Percentiles rank a stretch among this genome's conserved stretches.
Conservation (phyloP, 2,329 filamentous ascomycete genomes). For the Talaromyces pinophilus region DNA sequence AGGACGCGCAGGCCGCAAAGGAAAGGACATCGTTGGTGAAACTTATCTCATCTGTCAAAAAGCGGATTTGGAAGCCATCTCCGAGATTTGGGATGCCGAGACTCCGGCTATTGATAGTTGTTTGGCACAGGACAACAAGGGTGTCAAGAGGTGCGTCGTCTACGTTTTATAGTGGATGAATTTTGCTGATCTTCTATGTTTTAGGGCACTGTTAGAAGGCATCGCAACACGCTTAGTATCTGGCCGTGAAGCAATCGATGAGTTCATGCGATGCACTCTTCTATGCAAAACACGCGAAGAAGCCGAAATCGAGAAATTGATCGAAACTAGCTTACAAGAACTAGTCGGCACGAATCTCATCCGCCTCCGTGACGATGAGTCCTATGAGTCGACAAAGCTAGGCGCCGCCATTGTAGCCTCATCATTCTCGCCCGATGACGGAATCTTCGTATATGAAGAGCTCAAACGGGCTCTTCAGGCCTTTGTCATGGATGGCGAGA, state of each 20-base stretch:
- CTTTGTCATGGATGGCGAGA: constrained; percentile 78
- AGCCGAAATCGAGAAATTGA: constrained; percentile 54
- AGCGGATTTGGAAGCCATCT: constrained; percentile 67
- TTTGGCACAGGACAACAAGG: constrained; percentile 65
- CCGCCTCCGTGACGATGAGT: constrained; percentile 50
- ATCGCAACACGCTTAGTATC: constrained; percentile 69
- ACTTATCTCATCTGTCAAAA: constrained; percentile 74
- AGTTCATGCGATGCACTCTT: constrained; percentile 69
- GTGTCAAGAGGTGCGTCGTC: constrained; percentile 62
- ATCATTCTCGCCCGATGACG: constrained; percentile 72
- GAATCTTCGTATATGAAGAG: constrained; percentile 71
- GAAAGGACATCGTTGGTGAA: constrained; percentile 75
- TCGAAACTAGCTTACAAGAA: constrained; percentile 62
- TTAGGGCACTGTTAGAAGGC: constrained; percentile 69
- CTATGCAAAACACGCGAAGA: constrained; percentile 60
- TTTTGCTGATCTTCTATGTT: not conserved
- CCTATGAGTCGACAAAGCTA: constrained; percentile 63
- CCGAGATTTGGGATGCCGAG: constrained; percentile 70
- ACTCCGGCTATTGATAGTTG: constrained; percentile 70
- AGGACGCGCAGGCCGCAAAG: constrained; percentile 74
- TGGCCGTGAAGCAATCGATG: constrained; percentile 63
- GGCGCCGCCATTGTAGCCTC: constrained; percentile 72
- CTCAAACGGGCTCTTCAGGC: constrained; percentile 66
- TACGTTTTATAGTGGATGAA: not conserved
- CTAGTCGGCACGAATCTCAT: constrained; percentile 60